phyloP scores from a whole-genome alignment of 73 alveolate species.

The Symbiodinium pilosum region DNA sequence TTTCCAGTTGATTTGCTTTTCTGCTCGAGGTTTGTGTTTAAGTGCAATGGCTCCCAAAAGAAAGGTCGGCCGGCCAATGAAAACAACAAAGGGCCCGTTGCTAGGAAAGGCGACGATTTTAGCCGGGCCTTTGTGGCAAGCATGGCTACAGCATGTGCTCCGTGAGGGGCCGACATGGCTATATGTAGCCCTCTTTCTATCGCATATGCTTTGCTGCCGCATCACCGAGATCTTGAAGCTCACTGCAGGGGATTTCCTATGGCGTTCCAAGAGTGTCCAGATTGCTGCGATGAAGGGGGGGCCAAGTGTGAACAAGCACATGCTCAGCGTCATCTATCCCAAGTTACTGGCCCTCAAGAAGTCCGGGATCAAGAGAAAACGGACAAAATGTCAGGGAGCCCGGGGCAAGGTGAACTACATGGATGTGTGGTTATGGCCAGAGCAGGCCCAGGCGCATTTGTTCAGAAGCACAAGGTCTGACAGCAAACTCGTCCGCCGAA shows the following conservation, averaged over 20 bases:
- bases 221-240: not conserved
- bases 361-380: not conserved
- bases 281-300: not conserved
- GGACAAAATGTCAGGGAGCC: not conserved
- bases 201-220: not conserved
- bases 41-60: too few species aligned
- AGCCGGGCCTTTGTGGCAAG: not conserved
- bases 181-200: not conserved
- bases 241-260: not conserved
- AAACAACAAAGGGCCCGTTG: too few species aligned
- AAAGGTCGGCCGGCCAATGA: too few species aligned
- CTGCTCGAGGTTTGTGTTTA: too few species aligned
- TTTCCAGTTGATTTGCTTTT: too few species aligned
- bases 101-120: not conserved
- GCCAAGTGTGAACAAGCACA: not conserved
- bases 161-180: not conserved
- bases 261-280: not conserved
- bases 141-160: not conserved
- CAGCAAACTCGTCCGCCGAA: too few species aligned
- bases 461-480: not conserved
- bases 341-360: not conserved
- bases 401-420: not conserved
- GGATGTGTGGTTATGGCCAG: not conserved
- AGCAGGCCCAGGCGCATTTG: not conserved
- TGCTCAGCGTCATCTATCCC: not conserved